phyloP scores from a whole-genome alignment of 1,284 basidiomycete genomes.

The Entoloma clypeatum region DNA sequence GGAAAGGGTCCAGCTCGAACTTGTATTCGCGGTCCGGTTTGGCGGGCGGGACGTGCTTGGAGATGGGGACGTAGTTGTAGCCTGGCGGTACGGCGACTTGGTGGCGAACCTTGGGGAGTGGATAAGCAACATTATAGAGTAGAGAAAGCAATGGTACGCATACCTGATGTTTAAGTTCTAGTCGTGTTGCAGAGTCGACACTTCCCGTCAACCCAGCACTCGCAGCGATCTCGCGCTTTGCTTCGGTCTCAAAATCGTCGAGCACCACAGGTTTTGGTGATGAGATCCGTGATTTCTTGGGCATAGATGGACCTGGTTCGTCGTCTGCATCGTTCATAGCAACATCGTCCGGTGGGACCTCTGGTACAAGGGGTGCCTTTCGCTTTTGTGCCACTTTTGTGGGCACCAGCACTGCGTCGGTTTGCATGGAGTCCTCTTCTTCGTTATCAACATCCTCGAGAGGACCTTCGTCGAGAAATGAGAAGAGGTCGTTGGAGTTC shows the following conservation, averaged over 20 bases:
- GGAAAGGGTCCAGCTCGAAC: constrained; percentile 97
- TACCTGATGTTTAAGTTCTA: constrained; percentile 80
- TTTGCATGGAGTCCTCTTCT: constrained; percentile 21
- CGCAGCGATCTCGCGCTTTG: constrained; percentile 83
- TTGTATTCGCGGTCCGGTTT: constrained; percentile 94
- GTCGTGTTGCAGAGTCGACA: constrained; percentile 60
- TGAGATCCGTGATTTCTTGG: constrained; percentile 50
- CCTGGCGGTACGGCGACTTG: constrained; percentile 94
- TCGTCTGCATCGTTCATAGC: constrained; percentile 21
- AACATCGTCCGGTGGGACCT: constrained; percentile 15
- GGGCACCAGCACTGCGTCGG: constrained; percentile 10
- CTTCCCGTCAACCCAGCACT: constrained; percentile 76
- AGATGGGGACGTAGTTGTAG: constrained; percentile 90
- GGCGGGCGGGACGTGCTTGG: constrained; percentile 86
- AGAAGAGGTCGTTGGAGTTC: constrained; percentile 39
- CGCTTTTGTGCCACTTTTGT: constrained; percentile 27
- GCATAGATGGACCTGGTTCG: constrained; percentile 30
- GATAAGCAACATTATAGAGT: constrained; percentile 6
- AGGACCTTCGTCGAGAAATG: constrained; percentile 37
- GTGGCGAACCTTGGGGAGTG: constrained; percentile 66
- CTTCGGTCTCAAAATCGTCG: constrained; percentile 88
- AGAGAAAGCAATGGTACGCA: constrained; percentile 19
- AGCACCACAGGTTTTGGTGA: constrained; percentile 71
- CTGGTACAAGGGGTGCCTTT: constrained; percentile 25
- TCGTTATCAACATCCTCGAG: constrained; percentile 24